phyloP scores from a whole-genome alignment of 768 basidiomycete species.

The Lentinula lateritia region DNA sequence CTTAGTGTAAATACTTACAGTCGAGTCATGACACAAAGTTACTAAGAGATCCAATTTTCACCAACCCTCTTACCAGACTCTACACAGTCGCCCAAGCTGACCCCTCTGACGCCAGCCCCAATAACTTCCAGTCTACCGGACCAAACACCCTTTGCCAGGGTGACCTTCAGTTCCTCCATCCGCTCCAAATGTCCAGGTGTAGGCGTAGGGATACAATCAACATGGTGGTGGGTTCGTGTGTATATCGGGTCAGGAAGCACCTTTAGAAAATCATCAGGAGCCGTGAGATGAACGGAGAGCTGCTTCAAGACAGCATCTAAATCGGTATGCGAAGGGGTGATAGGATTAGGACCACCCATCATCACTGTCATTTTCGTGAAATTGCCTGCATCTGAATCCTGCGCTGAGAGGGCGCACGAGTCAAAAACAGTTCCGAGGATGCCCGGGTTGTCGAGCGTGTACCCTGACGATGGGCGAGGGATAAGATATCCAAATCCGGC shows the following conservation, averaged over 20 bases:
- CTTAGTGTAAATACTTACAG: too few relatives aligned
- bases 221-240: constrained; percentile 48
- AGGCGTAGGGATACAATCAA: constrained; percentile 75
- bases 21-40: background rate
- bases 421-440: constrained; percentile 90
- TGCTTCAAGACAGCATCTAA: constrained; percentile 23
- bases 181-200: constrained; percentile 66
- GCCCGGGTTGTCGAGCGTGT: constrained; percentile 36
- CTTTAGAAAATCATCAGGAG: constrained; percentile 15
- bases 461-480: constrained; percentile 63
- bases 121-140: constrained; percentile 52
- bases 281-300: constrained; percentile 38
- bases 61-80: constrained; percentile 63
- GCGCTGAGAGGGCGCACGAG: constrained; percentile 62
- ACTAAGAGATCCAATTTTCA: background rate
- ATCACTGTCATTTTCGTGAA: constrained; percentile 85
- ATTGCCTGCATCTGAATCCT: constrained; percentile 28
- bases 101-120: constrained; percentile 84
- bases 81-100: constrained; percentile 84
- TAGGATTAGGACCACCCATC: constrained; percentile 35
- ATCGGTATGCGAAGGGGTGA: constrained; percentile 19
- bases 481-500: constrained; percentile 93
- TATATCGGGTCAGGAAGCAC: constrained; percentile 52
- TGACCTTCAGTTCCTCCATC: constrained; percentile 51
- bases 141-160: constrained; percentile 35